Base-by-base conservation (phyloP, 305 asterid species). In the Fraxinus xanthoxyloides region DNA sequence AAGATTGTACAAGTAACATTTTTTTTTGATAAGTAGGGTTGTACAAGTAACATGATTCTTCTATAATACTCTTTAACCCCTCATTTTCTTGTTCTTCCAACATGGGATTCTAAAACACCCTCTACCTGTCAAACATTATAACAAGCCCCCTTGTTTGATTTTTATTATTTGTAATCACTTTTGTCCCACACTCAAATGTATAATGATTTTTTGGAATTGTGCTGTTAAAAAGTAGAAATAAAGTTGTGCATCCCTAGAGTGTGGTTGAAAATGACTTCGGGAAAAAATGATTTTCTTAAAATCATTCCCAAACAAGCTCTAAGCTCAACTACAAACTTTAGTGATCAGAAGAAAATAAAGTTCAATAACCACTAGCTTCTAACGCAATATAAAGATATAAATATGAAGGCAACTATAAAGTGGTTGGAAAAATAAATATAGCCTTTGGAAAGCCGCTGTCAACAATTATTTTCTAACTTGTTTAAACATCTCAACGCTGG, bases 391-490 rank as follows among this genome's bases (percentile, higher is more conserved):
- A 63, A 63, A 63, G 2, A 30, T n/a, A 67, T 26, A 28, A 13
- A 67, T 28, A 24, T 4, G 19, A 67, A 24, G 30, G 74, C 34
- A 12, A 67, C 35, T 67, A 9, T 69, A 26, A 65, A 26, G 75
- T 26, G 75, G 75, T 13, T 8, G 75, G 40, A 30, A 69, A 69
- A 17, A 63, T 10, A 63, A 65, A 10, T 69, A 12, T 30, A 30
- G 75, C 75, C 36, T 69, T 69, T 30, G 10, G 9, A 69, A 30
- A 69, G 75, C 40, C 38, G 79, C 56, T 34, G 82, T 56, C 54
- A 5, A 79, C 32, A 46, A 82, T 86, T 85, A 51, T 82, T 88
- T 56, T 77, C 79, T 26, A 73, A 54, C 85, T 83, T 73, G 81
- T 40, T 84, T 36, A 30, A 80, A 81, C 81, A 78, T 84, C 36